Conservation (phyloP, 345 rosid species). For the Chamaenerion angustifolium region DNA sequence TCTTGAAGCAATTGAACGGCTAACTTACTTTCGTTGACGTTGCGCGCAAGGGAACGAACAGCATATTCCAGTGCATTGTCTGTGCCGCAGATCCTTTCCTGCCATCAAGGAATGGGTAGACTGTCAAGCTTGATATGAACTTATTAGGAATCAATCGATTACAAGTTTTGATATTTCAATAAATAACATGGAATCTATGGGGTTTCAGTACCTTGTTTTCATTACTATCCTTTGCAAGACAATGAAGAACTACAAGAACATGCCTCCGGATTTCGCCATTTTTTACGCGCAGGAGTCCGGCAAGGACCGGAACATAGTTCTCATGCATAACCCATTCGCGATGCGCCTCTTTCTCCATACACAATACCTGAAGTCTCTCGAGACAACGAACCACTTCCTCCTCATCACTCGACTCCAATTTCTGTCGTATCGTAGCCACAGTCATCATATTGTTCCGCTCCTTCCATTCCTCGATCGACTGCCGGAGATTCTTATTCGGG, state of each 20-base stretch:
- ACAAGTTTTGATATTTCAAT: too few relatives aligned
- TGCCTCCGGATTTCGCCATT: conserved; percentile 26
- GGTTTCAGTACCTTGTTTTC: conserved; percentile 79
- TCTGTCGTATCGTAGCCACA: conserved; percentile 40
- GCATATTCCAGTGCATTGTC: conserved; percentile 32
- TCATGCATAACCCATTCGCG: conserved; percentile 57
- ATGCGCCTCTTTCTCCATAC: conserved; percentile 40
- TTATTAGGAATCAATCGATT: too few relatives aligned
- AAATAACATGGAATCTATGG: too few relatives aligned
- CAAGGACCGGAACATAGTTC: conserved; percentile 37
- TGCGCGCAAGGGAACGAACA: conserved; percentile 52
- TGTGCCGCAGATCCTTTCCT: conserved; percentile 42
- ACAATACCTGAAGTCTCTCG: conserved; percentile 37
- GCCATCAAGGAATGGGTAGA: conserved; percentile 5
- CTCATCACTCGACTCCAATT: conserved; percentile 28
- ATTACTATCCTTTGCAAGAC: conserved; percentile 34
- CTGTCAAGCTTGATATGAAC: too few relatives aligned
- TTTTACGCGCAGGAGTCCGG: conserved; percentile 30
- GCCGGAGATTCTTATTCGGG: conserved; percentile 54
- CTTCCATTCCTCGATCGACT: conserved; percentile 70
- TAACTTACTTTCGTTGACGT: conserved; percentile 36
- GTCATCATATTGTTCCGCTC: conserved; percentile 58
- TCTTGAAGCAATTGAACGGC: conserved; percentile 43
- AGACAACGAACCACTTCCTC: conserved; percentile 38
- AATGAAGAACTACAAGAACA: conserved; percentile 30